Evolutionary conservation across 2,329 filamentous ascomycete genomes (phyloP).

Genomic region (Fusarium sambucinum): DNA sequence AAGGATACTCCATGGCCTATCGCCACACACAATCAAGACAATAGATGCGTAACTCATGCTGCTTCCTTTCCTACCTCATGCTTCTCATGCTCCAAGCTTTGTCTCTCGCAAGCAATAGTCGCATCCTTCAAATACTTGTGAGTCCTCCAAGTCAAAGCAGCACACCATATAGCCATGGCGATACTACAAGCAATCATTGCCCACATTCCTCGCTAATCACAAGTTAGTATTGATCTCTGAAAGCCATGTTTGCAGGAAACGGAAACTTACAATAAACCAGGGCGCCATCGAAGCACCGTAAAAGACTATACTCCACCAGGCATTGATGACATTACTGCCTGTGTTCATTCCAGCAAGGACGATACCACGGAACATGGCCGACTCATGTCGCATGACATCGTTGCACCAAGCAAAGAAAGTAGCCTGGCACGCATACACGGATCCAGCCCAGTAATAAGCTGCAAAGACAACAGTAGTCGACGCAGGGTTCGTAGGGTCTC

Average conservation of each 20-base stretch:
- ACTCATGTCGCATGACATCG: constrained; percentile 73
- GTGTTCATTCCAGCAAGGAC: constrained; percentile 80
- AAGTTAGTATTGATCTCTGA: background rate
- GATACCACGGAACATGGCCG: constrained; percentile 71
- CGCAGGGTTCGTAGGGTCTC: constrained; percentile 52
- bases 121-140: constrained; percentile 16
- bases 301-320: constrained; percentile 80
- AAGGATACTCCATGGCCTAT: no score
- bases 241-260: accelerated
- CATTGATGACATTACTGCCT: constrained; percentile 75
- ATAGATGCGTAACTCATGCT: background rate
- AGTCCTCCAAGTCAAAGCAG: constrained; percentile 58
- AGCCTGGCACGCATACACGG: constrained; percentile 78
- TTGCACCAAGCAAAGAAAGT: constrained; percentile 84
- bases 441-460: constrained; percentile 77
- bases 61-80: constrained; percentile 7
- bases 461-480: constrained; percentile 69
- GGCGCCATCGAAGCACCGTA: constrained; percentile 76
- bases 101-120: constrained; percentile 8
- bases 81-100: constrained; percentile 25
- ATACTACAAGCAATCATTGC: constrained; percentile 76
- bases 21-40: background rate
- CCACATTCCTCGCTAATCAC: constrained; percentile 72
- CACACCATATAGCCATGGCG: constrained; percentile 70
- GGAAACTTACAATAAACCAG: constrained; percentile 67